phyloP scores from a whole-genome alignment of 2,329 filamentous ascomycete genomes.

The Penicillium sp. region DNA sequence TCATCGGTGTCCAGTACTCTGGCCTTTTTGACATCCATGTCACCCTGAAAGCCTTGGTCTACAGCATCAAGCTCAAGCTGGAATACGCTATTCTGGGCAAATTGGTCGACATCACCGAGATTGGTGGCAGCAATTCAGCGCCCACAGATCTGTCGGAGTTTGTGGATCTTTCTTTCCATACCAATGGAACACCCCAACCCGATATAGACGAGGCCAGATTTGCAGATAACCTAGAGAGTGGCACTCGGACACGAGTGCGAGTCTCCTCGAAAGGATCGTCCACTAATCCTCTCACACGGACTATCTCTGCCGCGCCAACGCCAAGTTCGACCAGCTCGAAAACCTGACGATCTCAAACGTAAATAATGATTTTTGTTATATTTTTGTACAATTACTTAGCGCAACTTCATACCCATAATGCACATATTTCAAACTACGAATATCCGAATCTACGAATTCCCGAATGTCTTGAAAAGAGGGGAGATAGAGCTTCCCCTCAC shows the following conservation, averaged over 20 bases:
- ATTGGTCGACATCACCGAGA: slow-evolving; percentile 33
- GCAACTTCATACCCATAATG: slow-evolving; percentile 7
- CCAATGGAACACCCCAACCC: slow-evolving; percentile 2
- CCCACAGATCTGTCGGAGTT: slow-evolving; percentile 27
- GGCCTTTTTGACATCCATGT: slow-evolving; percentile 47
- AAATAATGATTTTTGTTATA: slow-evolving; percentile 3
- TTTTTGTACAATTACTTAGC: slow-evolving; percentile 7
- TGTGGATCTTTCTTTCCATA: slow-evolving; percentile 24
- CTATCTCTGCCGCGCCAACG: slow-evolving; percentile 3
- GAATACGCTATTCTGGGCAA: slow-evolving; percentile 50
- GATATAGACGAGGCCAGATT: slow-evolving; percentile 19
- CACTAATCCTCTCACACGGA: slow-evolving; percentile 10
- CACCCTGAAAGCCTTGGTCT: slow-evolving; percentile 47
- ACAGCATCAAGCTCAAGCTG: slow-evolving; percentile 52
- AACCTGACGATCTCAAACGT: slow-evolving; percentile 10
- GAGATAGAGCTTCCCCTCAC: slow-evolving; percentile 7
- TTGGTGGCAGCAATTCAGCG: slow-evolving; percentile 15
- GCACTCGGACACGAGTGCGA: neutral
- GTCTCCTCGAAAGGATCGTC: slow-evolving; percentile 16
- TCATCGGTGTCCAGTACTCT: slow-evolving; percentile 45
- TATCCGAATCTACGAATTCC: neutral
- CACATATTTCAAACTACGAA: neutral
- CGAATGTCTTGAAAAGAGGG: slow-evolving; percentile 1
- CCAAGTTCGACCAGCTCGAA: slow-evolving; percentile 8
- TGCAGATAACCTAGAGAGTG: slow-evolving; percentile 3